Percentiles rank a stretch among this genome's conserved stretches.
Evolutionary conservation across 176 grass and related monocot genomes (phyloP).

Genomic region (Carex parvula): DNA sequence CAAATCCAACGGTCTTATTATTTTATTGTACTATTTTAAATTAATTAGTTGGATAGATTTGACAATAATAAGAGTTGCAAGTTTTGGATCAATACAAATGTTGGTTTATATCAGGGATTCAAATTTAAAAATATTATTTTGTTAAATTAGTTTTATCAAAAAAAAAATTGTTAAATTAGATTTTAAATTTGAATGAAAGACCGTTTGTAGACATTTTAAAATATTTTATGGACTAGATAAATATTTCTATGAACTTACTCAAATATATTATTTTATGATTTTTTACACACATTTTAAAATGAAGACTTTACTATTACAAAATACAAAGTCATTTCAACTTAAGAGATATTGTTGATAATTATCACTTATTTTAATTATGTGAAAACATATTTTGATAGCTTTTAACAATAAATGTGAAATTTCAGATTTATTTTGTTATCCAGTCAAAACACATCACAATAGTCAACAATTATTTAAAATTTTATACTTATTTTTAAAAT

Average conservation of each 20-base stretch:
- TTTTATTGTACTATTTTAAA: not conserved
- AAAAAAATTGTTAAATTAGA: too few relatives aligned
- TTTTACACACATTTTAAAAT: too few relatives aligned
- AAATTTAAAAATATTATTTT: too few relatives aligned
- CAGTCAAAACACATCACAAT: too few relatives aligned
- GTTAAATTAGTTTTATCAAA: too few relatives aligned
- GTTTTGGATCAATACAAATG: not conserved
- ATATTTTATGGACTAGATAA: too few relatives aligned
- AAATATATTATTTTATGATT: too few relatives aligned
- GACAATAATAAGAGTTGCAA: not conserved
- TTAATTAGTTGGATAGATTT: not conserved
- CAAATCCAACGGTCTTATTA: slow-evolving; percentile 13
- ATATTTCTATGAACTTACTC: too few relatives aligned
- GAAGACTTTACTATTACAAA: too few relatives aligned
- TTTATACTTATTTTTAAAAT: not conserved
- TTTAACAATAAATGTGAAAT: not conserved
- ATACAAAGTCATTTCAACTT: not conserved
- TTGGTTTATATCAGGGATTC: too few relatives aligned
- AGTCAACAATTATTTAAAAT: not conserved
- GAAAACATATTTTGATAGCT: not conserved
- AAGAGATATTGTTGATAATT: not conserved
- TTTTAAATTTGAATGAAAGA: too few relatives aligned
- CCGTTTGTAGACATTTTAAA: too few relatives aligned
- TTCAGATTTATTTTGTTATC: not conserved
- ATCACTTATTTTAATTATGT: not conserved